Evolutionary conservation across 768 basidiomycete species (phyloP).

Genomic region (Tulasnella sp.): DNA sequence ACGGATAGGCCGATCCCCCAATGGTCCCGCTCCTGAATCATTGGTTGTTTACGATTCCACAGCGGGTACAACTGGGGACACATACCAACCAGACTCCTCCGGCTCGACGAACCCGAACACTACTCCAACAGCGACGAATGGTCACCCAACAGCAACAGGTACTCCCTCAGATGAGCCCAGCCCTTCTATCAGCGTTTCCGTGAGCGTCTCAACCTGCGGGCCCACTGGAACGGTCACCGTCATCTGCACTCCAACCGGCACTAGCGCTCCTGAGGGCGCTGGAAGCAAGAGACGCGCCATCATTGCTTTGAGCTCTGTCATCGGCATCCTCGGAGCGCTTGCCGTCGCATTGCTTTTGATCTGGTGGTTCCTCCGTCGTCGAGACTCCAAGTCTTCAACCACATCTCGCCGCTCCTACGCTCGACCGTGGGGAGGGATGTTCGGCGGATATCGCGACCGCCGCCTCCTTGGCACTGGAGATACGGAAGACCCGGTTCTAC

Average conservation of each 20-base stretch:
- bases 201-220: neutral
- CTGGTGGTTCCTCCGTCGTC: conserved; percentile 45
- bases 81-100: conserved; percentile 47
- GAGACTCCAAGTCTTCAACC: neutral
- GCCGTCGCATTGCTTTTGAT: conserved; percentile 49
- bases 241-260: neutral
- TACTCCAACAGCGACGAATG: conserved; percentile 13
- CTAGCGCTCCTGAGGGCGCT: conserved; percentile 14
- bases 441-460: neutral
- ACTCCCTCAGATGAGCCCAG: neutral
- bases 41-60: conserved; percentile 57
- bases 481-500: conserved; percentile 28
- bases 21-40: conserved; percentile 58
- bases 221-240: neutral
- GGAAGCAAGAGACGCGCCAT: conserved; percentile 45
- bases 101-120: conserved; percentile 40
- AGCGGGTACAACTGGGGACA: conserved; percentile 46
- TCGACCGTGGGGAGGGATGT: neutral
- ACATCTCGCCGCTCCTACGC: neutral
- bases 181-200: conserved; percentile 15
- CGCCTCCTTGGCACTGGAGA: conserved; percentile 8
- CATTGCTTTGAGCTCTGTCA: conserved; percentile 63
- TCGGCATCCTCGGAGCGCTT: conserved; percentile 63
- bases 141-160: neutral
- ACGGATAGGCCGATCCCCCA: conserved; percentile 53